Evolutionary conservation across 2,329 filamentous ascomycete genomes (phyloP).

Genomic region (Fusarium sterilihyphosum): DNA sequence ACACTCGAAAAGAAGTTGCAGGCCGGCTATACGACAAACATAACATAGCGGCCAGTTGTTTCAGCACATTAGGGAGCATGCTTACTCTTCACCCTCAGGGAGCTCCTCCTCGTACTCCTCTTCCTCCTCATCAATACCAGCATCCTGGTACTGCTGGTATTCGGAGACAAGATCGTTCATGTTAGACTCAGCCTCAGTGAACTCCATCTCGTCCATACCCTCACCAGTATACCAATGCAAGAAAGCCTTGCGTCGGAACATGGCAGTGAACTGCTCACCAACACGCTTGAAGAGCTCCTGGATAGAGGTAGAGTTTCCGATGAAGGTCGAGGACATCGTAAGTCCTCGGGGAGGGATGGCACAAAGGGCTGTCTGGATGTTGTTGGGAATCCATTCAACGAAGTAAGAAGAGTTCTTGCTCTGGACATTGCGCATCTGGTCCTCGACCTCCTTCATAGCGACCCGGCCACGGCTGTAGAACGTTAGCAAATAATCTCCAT

Average conservation of each 20-base stretch:
- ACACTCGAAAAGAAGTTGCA: conserved; percentile 47
- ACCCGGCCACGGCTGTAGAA: conserved; percentile 87
- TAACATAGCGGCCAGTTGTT: conserved; percentile 17
- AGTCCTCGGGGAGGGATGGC: conserved; percentile 97
- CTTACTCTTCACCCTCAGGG: conserved; percentile 74
- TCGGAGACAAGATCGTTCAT: conserved; percentile 99
- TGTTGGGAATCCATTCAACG: conserved; percentile 99
- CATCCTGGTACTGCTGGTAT: conserved; percentile 99
- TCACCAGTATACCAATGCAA: conserved; percentile 99
- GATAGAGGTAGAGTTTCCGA: conserved; percentile 99
- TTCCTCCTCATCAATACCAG: conserved; percentile 95
- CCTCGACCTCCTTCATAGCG: conserved; percentile 99
- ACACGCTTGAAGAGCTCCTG: conserved; percentile 99
- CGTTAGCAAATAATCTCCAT: conserved; percentile 15
- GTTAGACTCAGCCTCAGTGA: conserved; percentile 99
- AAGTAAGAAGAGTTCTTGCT: conserved; percentile 99
- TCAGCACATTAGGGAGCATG: neutral
- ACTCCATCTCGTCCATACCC: conserved; percentile 99
- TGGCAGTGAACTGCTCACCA: conserved; percentile 99
- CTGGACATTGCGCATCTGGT: conserved; percentile 99
- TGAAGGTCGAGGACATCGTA: conserved; percentile 99
- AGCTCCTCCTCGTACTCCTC: conserved; percentile 94
- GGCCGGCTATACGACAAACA: conserved; percentile 39
- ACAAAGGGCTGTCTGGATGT: conserved; percentile 99
- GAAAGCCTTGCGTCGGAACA: conserved; percentile 99